A percentile compares a stretch with the other conserved stretches of the same genome.
Evolutionary conservation across 2,329 filamentous ascomycete genomes (phyloP).

Genomic region (Penicillium nordicum): DNA sequence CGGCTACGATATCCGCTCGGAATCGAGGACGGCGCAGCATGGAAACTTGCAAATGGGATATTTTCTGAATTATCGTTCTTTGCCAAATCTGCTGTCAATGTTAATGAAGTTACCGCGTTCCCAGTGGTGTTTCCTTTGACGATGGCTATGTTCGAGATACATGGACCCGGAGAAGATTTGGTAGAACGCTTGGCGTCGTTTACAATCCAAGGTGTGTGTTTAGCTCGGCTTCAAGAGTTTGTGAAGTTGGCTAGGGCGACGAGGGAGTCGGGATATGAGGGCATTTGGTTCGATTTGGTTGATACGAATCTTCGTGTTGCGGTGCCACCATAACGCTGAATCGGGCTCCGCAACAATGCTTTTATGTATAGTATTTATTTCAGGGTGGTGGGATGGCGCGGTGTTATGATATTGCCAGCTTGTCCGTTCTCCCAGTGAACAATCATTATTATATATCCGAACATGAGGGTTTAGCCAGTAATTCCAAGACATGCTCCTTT

Average conservation of each 20-base stretch:
- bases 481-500: no score
- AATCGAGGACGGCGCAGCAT: constrained; percentile 23
- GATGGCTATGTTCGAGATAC: constrained; percentile 24
- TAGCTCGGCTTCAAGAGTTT: constrained; percentile 20
- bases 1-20: constrained; percentile 32
- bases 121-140: constrained; percentile 24
- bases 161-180: constrained; percentile 20
- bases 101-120: constrained; percentile 14
- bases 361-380: constrained; percentile 3
- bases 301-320: constrained; percentile 23
- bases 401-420: background rate
- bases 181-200: constrained; percentile 20
- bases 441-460: no score
- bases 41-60: constrained; percentile 21
- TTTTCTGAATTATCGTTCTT: constrained; percentile 21
- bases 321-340: constrained; percentile 15
- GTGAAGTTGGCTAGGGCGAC: constrained; percentile 19
- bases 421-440: background rate
- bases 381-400: background rate
- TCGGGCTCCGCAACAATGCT: constrained; percentile 6
- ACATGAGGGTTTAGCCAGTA: no score
- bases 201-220: constrained; percentile 18
- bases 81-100: constrained; percentile 7
- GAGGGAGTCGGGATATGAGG: constrained; percentile 16
- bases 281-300: constrained; percentile 26